These are phyloP conservation scores for Pisolithus sp. DNA, from an alignment of 768 basidiomycete genomes.

Conservation along the genomic window DNA sequence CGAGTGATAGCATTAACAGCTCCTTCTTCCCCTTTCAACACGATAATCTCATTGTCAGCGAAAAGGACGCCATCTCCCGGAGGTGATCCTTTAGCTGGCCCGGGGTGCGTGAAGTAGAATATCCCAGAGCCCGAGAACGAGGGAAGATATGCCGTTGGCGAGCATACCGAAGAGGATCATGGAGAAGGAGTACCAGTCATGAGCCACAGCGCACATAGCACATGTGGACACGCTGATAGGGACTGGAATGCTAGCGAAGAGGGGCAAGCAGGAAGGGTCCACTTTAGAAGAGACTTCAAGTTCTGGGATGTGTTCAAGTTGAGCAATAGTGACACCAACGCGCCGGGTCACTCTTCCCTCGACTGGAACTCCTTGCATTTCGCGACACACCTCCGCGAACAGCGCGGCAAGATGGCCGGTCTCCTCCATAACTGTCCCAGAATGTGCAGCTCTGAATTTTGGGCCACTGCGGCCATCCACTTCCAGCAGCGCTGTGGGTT, in stretches of 20 bases:
- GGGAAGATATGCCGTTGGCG: conserved; percentile 24
- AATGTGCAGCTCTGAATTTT: conserved; percentile 6
- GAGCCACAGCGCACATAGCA: conserved; percentile 17
- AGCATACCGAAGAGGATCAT: conserved; percentile 31
- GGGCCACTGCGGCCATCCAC: conserved; percentile 12
- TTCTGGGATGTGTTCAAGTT: background rate
- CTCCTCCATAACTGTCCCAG: conserved; percentile 11
- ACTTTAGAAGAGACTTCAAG: background rate
- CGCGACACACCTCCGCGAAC: conserved; percentile 4
- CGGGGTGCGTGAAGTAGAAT: conserved; percentile 16
- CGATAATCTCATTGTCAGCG: conserved; percentile 18
- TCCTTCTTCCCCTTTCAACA: conserved; percentile 27
- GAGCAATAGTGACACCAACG: conserved; percentile 7
- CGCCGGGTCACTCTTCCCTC: conserved; percentile 1
- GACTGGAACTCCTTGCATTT: background rate
- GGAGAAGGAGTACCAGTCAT: conserved; percentile 27
- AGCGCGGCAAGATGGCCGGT: conserved; percentile 13
- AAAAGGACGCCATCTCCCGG: conserved; percentile 29
- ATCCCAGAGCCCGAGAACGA: conserved; percentile 26
- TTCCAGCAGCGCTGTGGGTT: conserved; percentile 12
- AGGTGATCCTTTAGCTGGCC: conserved; percentile 18
- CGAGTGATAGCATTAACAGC: conserved; percentile 27
- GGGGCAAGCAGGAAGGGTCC: conserved; percentile 1
- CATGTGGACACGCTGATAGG: conserved; percentile 17
- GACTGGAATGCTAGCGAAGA: conserved; percentile 22